Evolutionary conservation across 2,329 filamentous ascomycete genomes (phyloP), one percentile per base, ranked within the genome.

Genomic region (Neoascochyta sp.): DNA sequence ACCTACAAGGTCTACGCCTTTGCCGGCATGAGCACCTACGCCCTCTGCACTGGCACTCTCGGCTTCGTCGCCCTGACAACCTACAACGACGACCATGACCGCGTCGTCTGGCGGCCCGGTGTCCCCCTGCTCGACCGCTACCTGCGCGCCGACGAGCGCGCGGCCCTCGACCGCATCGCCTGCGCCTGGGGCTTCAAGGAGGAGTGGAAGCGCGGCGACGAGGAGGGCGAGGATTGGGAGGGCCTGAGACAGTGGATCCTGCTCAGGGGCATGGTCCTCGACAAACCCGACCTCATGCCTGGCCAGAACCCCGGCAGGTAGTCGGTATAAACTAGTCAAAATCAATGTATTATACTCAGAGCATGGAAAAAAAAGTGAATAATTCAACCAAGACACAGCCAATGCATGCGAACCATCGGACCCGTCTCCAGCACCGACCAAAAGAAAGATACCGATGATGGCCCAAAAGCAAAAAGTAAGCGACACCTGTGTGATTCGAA

Each of bases 171-270:
- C 67, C 80, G 77, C 54, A 78, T 98, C 34, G 88, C 89, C 1
- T 78, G 81, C 44, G 83, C 86, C 1, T 98, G 92, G 86, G 92
- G 92, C 0, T 98, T 95, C 65, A 82, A 83, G 51, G 86, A 95
- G 58, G 65, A 71, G 16, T 81, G 77, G 68, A 80, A 81, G 57
- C 76, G 85, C 55, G 92, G 92, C 1, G 88, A 95, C 57, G 92
- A 98, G 65, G 84, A 88, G 45, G 90, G 92, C 0, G 74, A 80
- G 30, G 90, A 95, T 41, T 98, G 92, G 86, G 83, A 93, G 50
- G 77, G 75, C 17, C 69, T 98, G 42, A 78, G 81, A 46, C 86
- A 95, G 65, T 92, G 87, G 65, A 79, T 88, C 50, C 78, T 85
- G 20, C 74, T 83, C 53, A 81, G 84, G 55, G 83, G 85, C 16